Base-by-base conservation (phyloP, 2,329 filamentous ascomycete species). In the Chaetothyriales sp. region DNA sequence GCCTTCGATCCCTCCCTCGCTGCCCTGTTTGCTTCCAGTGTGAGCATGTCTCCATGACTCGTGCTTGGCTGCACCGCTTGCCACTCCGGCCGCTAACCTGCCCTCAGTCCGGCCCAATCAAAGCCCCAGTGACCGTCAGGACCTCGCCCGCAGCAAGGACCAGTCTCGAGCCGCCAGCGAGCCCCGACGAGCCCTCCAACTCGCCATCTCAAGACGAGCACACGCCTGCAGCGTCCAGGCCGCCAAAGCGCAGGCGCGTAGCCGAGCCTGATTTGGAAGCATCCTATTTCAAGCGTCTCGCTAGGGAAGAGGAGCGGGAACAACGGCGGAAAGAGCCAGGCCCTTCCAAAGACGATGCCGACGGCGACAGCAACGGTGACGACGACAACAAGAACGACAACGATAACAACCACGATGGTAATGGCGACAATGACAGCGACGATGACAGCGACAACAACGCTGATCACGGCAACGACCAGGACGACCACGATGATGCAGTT, bases 21-120 rank as follows among this genome's bases (percentile, higher is more conserved):
- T 62, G 81, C 82, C 55, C 74, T 89, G 43, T 89, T 89, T 69
- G 76, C 82, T 52, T 73, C 76, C 52, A 88, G 85, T 73, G 84
- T 87, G 76, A 71, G 82, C 15, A 40, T 40, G 33, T 76, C 10
- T 44, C 44, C 44, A 33, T 10, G 2, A 4, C 37, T 47, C 10
- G 6, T 51, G 5, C 8, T 22, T 43, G 13, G 18, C 18, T 15
- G 29, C 43, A 5, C 33, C 22, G 22, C 22, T 25, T 40, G 33
- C 25, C 46, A n/a, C 18, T 49, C 40, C 37, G 43, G 15, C 28
- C 18, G 45, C 55, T 54, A 20, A 57, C 47, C 44, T 20, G 25
- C 8, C 20, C 22, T 15, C 46, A 61, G 59, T 63, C 66, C 44
- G 67, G 67, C 2, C 67, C 67, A 44, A 65, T 69, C 13, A 62